Percentiles rank a stretch among this genome's conserved stretches.
These are phyloP conservation scores for Linderniella brevidens DNA, from an alignment of 257 asterid genomes.

Conservation along the genomic window DNA sequence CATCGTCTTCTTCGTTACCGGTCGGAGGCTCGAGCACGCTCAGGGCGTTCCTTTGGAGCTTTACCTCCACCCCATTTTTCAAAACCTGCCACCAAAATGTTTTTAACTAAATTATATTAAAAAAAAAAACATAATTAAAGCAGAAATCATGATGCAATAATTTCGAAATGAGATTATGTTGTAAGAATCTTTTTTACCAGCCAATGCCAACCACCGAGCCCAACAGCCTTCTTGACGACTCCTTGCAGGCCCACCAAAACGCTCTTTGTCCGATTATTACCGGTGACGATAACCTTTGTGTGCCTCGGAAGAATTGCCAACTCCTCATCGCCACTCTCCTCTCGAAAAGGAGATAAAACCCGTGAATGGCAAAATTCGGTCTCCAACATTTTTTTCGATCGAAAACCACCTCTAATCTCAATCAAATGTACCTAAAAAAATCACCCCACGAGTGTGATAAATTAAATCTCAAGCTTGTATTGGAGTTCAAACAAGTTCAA, in stretches of 20 bases:
- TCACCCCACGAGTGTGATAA: too few species aligned
- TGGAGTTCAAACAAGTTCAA: too few species aligned
- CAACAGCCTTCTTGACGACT: constrained; percentile 95
- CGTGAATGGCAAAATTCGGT: constrained; percentile 55
- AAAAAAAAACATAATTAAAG: not conserved
- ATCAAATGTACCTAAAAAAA: too few species aligned
- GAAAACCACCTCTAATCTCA: not conserved
- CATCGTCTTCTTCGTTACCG: constrained; percentile 68
- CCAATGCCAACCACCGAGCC: constrained; percentile 99
- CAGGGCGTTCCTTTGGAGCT: constrained; percentile 88
- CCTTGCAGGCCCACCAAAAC: constrained; percentile 95
- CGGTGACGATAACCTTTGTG: constrained; percentile 87
- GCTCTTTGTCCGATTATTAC: constrained; percentile 90
- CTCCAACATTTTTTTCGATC: constrained; percentile 47
- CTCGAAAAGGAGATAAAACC: constrained; percentile 53
- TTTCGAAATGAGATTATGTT: constrained; percentile 2
- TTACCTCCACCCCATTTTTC: constrained; percentile 91
- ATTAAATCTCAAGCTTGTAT: not conserved
- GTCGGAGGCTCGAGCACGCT: constrained; percentile 89
- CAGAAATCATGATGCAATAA: not conserved
- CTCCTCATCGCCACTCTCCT: constrained; percentile 88
- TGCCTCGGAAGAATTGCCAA: constrained; percentile 91
- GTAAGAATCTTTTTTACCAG: constrained; percentile 32
- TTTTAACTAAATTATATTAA: not conserved
- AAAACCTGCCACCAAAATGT: constrained; percentile 37